A percentile compares a stretch with the other conserved stretches of the same genome.
phyloP scores from a whole-genome alignment of 495 filamentous ascomycete species.

The Xylaria palmicola region DNA sequence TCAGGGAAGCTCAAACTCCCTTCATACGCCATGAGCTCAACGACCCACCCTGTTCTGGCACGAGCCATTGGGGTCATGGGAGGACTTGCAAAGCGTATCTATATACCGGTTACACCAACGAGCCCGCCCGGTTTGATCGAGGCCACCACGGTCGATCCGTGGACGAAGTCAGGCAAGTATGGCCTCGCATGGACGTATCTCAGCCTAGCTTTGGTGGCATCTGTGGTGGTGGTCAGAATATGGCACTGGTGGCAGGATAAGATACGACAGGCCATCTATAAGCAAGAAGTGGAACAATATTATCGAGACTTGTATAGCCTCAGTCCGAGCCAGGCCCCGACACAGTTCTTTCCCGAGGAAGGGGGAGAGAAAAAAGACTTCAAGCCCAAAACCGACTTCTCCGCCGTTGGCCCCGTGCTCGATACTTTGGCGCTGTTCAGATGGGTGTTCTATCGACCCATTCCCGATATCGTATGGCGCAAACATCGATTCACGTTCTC shows the following conservation, averaged over 20 bases:
- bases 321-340: conserved; percentile 61
- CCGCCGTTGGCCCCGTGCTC: conserved; percentile 69
- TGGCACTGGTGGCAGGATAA: conserved; percentile 89
- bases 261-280: conserved; percentile 78
- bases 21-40: conserved; percentile 15
- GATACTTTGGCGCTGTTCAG: conserved; percentile 72
- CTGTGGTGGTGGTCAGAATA: conserved; percentile 63
- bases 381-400: conserved; percentile 65
- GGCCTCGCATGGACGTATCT: conserved; percentile 88
- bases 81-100: conserved; percentile 67
- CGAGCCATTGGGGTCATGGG: conserved; percentile 30
- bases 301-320: conserved; percentile 51
- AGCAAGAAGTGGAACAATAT: conserved; percentile 64
- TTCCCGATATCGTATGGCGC: conserved; percentile 64
- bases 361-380: conserved; percentile 52
- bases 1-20: conserved; percentile 6
- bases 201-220: conserved; percentile 64
- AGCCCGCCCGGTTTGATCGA: conserved; percentile 69
- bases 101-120: conserved; percentile 66
- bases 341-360: conserved; percentile 70
- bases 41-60: conserved; percentile 15
- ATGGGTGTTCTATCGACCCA: conserved; percentile 82
- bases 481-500: conserved; percentile 70
- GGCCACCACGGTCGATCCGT: conserved; percentile 76
- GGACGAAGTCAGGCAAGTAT: conserved; percentile 79